These are phyloP conservation scores for Boletus reticulatus DNA, from an alignment of 768 basidiomycete species.

Conservation along the genomic window DNA sequence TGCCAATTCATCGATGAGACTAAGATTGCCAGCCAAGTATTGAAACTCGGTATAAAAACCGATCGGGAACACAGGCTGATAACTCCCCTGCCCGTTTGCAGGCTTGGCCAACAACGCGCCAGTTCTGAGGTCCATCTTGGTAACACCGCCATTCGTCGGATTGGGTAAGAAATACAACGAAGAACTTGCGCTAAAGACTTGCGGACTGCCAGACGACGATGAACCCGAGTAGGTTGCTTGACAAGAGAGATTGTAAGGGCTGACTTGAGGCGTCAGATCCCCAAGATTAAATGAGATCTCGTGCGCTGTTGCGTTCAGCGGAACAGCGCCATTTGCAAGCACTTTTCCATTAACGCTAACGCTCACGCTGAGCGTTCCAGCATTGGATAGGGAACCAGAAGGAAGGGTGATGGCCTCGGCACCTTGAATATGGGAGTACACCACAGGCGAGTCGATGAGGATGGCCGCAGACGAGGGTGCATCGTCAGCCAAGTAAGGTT, in stretches of 20 bases:
- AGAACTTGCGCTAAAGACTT: conserved; percentile 43
- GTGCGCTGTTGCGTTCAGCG: conserved; percentile 49
- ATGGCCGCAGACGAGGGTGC: conserved; percentile 41
- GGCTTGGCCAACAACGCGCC: conserved; percentile 52
- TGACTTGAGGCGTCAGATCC: conserved; percentile 39
- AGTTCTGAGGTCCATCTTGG: conserved; percentile 60
- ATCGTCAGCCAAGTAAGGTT: conserved; percentile 58
- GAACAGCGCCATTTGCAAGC: conserved; percentile 45
- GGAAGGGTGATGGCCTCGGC: conserved; percentile 42
- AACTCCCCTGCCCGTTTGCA: conserved; percentile 45
- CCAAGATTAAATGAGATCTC: conserved; percentile 48
- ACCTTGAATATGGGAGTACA: conserved; percentile 42
- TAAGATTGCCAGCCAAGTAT: conserved; percentile 15
- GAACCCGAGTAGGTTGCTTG: conserved; percentile 28
- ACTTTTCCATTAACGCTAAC: conserved; percentile 44
- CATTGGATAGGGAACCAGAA: conserved; percentile 23
- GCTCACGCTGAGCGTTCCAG: conserved; percentile 38
- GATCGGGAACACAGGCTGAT: conserved; percentile 48
- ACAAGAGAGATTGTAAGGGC: conserved; percentile 31
- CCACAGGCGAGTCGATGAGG: conserved; percentile 52
- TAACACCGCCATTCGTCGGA: conserved; percentile 46
- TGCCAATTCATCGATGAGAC: conserved; percentile 32
- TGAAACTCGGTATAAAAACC: conserved; percentile 46
- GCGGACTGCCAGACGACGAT: conserved; percentile 25
- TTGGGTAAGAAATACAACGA: conserved; percentile 48